A percentile compares a stretch with the other conserved stretches of the same genome.
These are phyloP conservation scores for Ophiostoma populinum DNA, from an alignment of 2,329 filamentous ascomycete species.

Conservation along the genomic window DNA sequence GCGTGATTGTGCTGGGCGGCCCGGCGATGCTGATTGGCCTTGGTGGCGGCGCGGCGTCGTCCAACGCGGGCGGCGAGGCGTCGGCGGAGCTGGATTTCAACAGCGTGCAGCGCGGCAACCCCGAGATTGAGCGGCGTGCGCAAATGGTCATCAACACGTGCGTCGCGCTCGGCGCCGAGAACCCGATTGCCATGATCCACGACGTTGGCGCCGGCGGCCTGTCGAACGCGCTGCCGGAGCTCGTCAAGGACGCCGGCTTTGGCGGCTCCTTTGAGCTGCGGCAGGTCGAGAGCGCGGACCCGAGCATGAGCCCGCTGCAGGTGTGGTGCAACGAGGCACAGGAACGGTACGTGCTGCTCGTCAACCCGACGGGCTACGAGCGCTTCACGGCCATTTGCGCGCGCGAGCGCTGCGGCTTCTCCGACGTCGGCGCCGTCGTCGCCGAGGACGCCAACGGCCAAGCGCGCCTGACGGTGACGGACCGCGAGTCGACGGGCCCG, in stretches of 20 bases:
- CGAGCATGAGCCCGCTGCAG: slow-evolving; percentile 83
- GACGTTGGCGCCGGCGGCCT: slow-evolving; percentile 87
- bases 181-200: slow-evolving; percentile 91
- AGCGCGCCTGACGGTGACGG: slow-evolving; percentile 61
- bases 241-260: slow-evolving; percentile 80
- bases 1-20: slow-evolving; percentile 82
- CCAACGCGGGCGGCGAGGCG: slow-evolving; percentile 70
- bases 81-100: slow-evolving; percentile 91
- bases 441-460: slow-evolving; percentile 43
- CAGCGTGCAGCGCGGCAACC: slow-evolving; percentile 91
- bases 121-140: slow-evolving; percentile 84
- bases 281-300: slow-evolving; percentile 79
- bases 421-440: slow-evolving; percentile 67
- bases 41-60: slow-evolving; percentile 87
- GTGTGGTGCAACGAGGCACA: slow-evolving; percentile 98
- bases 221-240: slow-evolving; percentile 61
- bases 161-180: slow-evolving; percentile 63
- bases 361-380: slow-evolving; percentile 67
- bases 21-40: slow-evolving; percentile 96
- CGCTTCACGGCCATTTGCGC: slow-evolving; percentile 53
- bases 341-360: slow-evolving; percentile 83
- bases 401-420: slow-evolving; percentile 82
- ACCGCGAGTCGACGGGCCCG: slow-evolving; percentile 60
- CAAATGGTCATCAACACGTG: slow-evolving; percentile 98
- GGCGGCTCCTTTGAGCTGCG: slow-evolving; percentile 90